Conservation (phyloP, 306 rosid genomes). For the Senna siamea region DNA sequence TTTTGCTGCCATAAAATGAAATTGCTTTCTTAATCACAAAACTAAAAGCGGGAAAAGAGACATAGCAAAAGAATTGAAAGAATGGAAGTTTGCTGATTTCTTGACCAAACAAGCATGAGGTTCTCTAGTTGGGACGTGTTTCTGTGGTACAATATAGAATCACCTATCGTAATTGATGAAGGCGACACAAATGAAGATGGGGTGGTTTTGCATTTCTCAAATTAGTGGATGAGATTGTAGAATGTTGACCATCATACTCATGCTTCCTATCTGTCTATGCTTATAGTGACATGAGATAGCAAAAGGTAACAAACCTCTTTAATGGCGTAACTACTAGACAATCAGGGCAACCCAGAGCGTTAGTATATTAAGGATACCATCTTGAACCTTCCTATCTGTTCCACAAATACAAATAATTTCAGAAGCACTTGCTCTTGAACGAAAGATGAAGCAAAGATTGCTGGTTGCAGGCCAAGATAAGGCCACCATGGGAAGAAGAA, state of each 20-base stretch:
- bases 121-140: not conserved
- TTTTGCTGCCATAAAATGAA: not conserved
- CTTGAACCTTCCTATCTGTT: conserved; percentile 4
- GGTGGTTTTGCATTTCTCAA: conserved; percentile 18
- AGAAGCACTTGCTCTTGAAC: conserved; percentile 13
- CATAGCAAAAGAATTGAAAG: not conserved
- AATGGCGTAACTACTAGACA: conserved; percentile 48
- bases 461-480: conserved; percentile 41
- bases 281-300: conserved; percentile 48
- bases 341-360: not conserved
- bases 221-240: conserved; percentile 45
- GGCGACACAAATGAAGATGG: conserved; percentile 29
- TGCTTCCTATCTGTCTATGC: conserved; percentile 32
- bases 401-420: conserved; percentile 1
- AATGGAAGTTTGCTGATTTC: not conserved
- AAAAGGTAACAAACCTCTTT: conserved; percentile 60
- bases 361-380: not conserved
- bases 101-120: conserved; percentile 36
- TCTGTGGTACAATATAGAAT: conserved; percentile 1
- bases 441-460: conserved; percentile 36
- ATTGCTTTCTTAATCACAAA: not conserved
- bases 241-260: conserved; percentile 7
- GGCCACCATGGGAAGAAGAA: conserved; percentile 43
- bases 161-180: conserved; percentile 42
- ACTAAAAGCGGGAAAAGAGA: not conserved